Conservation (phyloP, 1,139 yeast genomes). For the Debaryomyces subglobosus region DNA sequence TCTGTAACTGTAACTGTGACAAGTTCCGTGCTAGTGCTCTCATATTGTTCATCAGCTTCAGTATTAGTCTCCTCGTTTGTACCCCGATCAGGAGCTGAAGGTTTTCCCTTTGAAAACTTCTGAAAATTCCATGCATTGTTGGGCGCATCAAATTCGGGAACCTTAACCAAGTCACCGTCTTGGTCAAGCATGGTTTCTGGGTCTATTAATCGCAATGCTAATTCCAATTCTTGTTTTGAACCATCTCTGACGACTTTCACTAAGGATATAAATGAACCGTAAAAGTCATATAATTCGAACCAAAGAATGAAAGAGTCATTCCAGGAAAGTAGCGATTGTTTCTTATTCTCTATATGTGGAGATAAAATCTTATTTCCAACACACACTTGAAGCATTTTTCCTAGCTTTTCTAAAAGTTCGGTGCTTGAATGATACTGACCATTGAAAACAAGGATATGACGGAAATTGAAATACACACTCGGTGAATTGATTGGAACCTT, state of each 20-base stretch:
- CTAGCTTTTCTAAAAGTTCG: conserved; percentile 24
- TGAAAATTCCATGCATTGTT: conserved; percentile 32
- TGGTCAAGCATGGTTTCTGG: conserved; percentile 36
- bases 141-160: conserved; percentile 25
- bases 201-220: conserved; percentile 31
- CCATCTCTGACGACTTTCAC: conserved; percentile 31
- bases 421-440: conserved; percentile 18
- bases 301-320: conserved; percentile 37
- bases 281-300: conserved; percentile 41
- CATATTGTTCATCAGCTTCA: background rate
- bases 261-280: conserved; percentile 32
- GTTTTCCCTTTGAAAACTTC: conserved; percentile 14
- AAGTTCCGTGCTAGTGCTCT: conserved; percentile 1
- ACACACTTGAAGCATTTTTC: conserved; percentile 22
- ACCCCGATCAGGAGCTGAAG: background rate
- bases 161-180: conserved; percentile 30
- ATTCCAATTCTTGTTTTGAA: conserved; percentile 11
- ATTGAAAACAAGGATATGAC: conserved; percentile 31
- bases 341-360: conserved; percentile 22
- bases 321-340: conserved; percentile 29
- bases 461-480: conserved; percentile 22
- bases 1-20: conserved; percentile 7
- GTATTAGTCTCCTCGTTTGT: background rate
- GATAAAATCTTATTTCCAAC: conserved; percentile 33
- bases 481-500: conserved; percentile 12